Evolutionary conservation across 2,329 filamentous ascomycete species (phyloP).

Genomic region (Ophiosphaerella korrae): DNA sequence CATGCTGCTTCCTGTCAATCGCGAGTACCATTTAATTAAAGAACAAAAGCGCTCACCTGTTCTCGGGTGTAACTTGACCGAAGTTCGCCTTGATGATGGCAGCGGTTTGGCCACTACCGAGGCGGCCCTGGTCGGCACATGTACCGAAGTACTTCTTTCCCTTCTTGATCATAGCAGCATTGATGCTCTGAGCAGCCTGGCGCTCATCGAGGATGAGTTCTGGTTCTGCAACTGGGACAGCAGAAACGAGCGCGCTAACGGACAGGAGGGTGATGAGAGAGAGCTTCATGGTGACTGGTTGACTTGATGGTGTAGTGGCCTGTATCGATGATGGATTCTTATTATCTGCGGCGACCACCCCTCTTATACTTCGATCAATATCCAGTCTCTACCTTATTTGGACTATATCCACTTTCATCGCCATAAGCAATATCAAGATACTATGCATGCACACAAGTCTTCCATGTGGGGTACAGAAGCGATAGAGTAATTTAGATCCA

Average conservation of each 20-base stretch:
- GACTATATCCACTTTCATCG: background rate
- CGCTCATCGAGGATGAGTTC: slow-evolving; percentile 34
- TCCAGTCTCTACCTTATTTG: background rate
- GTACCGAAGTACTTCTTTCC: slow-evolving; percentile 72
- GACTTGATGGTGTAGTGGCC: background rate
- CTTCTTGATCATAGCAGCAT: slow-evolving; percentile 63
- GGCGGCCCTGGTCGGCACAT: slow-evolving; percentile 60
- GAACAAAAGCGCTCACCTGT: slow-evolving; percentile 45
- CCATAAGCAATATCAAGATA: slow-evolving; percentile 1
- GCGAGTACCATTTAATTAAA: background rate
- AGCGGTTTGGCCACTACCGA: slow-evolving; percentile 58
- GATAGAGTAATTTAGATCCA: background rate
- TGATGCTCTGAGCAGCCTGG: slow-evolving; percentile 55
- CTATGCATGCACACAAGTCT: background rate
- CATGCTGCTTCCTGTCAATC: slow-evolving; percentile 54
- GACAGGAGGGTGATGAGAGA: slow-evolving; percentile 34
- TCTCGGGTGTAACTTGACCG: slow-evolving; percentile 70
- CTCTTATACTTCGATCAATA: background rate
- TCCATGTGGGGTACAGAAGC: slow-evolving; percentile 1
- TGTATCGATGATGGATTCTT: background rate
- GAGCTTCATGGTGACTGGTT: slow-evolving; percentile 38
- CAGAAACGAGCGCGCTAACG: slow-evolving; percentile 33
- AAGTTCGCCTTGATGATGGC: slow-evolving; percentile 67
- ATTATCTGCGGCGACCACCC: background rate
- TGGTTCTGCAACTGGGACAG: slow-evolving; percentile 37